Conservation (phyloP, 805 yeast genomes). For the Metschnikowia baotianmanensis region DNA sequence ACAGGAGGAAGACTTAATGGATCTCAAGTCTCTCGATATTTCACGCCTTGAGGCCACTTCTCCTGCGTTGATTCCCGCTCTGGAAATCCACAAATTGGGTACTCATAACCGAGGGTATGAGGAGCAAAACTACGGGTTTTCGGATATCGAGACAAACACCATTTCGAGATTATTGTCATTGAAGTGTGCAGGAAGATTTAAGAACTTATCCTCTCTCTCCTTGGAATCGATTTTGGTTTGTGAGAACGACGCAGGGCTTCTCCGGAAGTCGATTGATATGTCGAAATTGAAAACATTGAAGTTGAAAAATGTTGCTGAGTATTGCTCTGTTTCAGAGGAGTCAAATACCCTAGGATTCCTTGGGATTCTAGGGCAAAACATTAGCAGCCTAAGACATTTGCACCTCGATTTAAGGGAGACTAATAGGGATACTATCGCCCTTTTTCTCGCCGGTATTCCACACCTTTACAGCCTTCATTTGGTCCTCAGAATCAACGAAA, state of each 20-base stretch:
- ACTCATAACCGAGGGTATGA: background rate
- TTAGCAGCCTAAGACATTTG: slow-evolving; percentile 26
- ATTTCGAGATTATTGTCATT: background rate
- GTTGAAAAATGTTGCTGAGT: slow-evolving; percentile 37
- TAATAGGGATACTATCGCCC: slow-evolving; percentile 38
- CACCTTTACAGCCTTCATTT: slow-evolving; percentile 38
- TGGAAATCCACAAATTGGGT: background rate
- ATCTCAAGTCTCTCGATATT: slow-evolving; percentile 21
- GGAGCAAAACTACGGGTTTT: background rate
- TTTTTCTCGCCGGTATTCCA: slow-evolving; percentile 26
- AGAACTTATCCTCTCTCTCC: slow-evolving; percentile 21
- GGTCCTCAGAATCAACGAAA: slow-evolving; percentile 39
- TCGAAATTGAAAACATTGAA: slow-evolving; percentile 26
- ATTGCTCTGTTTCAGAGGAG: slow-evolving; percentile 6
- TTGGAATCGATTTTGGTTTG: slow-evolving; percentile 25
- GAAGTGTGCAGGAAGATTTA: slow-evolving; percentile 10
- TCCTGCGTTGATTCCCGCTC: slow-evolving; percentile 2
- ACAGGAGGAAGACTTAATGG: too few relatives aligned
- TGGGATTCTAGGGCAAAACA: slow-evolving; percentile 22
- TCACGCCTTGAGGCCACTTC: slow-evolving; percentile 18
- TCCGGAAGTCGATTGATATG: slow-evolving; percentile 22
- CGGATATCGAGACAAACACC: slow-evolving; percentile 3
- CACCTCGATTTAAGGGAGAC: slow-evolving; percentile 43
- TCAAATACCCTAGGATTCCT: slow-evolving; percentile 21
- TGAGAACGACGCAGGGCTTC: slow-evolving; percentile 21